Evolutionary conservation across 495 filamentous ascomycete species (phyloP), one percentile per base, ranked within the genome.

Genomic region (Terfezia boudieri): DNA sequence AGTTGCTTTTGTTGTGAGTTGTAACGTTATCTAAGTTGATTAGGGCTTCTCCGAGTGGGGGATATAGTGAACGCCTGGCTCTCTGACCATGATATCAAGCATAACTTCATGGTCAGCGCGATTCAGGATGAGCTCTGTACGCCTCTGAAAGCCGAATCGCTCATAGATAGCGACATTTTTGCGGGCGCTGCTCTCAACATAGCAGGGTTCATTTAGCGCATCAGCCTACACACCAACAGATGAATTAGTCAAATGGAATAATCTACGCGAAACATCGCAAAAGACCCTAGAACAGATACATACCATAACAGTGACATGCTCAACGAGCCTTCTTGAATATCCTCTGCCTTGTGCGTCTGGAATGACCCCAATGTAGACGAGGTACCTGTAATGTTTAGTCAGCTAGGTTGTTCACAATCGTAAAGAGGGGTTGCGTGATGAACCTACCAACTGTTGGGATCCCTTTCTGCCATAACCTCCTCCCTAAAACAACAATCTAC

Each of bases 351-450:
- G 73, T 12, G 75, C 73, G 52, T 66, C 70, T 14, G 79, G 76
- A 63, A 76, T 79, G 57, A 81, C 83, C 56, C 83, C 84, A 58
- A 89, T 68, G 66, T 85, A 87, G 14, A 86, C 83, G 23, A 89
- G 74, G 64, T 88, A 88, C 70, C 62, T 64, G 23, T 37, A 36
- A 23, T 50, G 54, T 37, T 50, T 52, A 52, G 41, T 53, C 52
- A 26, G 54, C 52, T 38, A 56, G 49, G 36, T 36, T 51, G 17
- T 51, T 55, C 54, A 20, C 41, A 14, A 46, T 0, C 17, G 12
- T 46, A 46, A 46, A 46, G 41, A 46, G 41, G 17, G 12, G 57
- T 57, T 35, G 56, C 23, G 9, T 20, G 3, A 11, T 10, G 51
- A 64, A 63, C 61, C 66, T 75, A 80, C 61, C 75, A 81, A 58